Evolutionary conservation across 1,139 yeast species (phyloP).

Genomic region (Martiniozyma asiatica): DNA sequence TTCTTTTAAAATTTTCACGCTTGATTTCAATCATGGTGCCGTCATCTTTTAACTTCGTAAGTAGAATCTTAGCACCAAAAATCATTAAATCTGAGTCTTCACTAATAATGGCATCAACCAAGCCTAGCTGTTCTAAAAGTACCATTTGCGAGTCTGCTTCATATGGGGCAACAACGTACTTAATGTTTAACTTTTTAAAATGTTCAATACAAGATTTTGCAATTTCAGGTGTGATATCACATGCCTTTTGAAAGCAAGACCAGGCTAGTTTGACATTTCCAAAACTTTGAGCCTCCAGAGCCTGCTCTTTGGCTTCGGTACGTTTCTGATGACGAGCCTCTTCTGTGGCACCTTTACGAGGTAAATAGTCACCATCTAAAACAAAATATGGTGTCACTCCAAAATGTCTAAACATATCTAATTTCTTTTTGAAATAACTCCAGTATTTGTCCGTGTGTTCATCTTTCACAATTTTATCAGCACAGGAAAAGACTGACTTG

Average conservation of each 20-base stretch:
- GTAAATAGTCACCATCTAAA: constrained; percentile 84
- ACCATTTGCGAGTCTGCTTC: constrained; percentile 99
- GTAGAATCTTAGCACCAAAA: constrained; percentile 68
- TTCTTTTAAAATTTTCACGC: constrained; percentile 37
- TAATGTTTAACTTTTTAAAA: constrained; percentile 45
- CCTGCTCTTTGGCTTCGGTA: constrained; percentile 44
- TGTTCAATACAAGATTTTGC: constrained; percentile 75
- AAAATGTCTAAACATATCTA: constrained; percentile 51
- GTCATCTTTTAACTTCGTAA: constrained; percentile 71
- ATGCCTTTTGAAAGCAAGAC: constrained; percentile 63
- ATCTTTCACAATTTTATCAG: constrained; percentile 68
- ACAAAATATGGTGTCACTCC: constrained; percentile 80
- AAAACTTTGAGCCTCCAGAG: constrained; percentile 33
- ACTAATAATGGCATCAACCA: constrained; percentile 77
- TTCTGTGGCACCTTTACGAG: constrained; percentile 71
- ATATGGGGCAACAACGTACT: constrained; percentile 88
- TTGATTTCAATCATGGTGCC: constrained; percentile 67
- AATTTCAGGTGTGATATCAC: constrained; percentile 85
- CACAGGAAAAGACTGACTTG: constrained; percentile 71
- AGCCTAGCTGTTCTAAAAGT: constrained; percentile 61
- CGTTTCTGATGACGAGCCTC: constrained; percentile 46
- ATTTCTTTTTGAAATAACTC: constrained; percentile 46
- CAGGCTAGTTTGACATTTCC: constrained; percentile 54
- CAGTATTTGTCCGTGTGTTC: constrained; percentile 58
- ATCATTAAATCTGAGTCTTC: constrained; percentile 91